A percentile compares a stretch with the other conserved stretches of the same genome.
Conservation (phyloP, 2,329 filamentous ascomycete species). For the Pseudocercospora cruenta region DNA sequence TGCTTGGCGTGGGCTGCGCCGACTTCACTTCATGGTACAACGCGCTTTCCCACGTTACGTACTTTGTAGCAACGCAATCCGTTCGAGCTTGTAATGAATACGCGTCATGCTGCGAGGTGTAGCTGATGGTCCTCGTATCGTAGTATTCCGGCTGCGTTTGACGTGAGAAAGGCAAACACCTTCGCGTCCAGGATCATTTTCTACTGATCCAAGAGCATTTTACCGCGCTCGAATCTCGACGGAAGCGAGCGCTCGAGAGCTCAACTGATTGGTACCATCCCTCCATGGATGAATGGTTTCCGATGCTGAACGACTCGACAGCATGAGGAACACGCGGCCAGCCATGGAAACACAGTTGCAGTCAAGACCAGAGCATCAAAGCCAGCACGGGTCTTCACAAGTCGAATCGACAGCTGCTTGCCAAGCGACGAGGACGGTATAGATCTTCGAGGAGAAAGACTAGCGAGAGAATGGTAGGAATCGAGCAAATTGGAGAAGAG, state of each 20-base stretch:
- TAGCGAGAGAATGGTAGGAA: neutral
- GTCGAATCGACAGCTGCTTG: neutral
- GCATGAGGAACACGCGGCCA: neutral
- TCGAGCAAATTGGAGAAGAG: neutral
- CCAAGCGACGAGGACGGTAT: neutral
- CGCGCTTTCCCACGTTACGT: neutral
- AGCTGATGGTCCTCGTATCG: neutral
- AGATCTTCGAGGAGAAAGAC: neutral
- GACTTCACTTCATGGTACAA: neutral
- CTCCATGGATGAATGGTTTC: no score
- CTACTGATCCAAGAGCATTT: neutral
- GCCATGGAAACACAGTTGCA: neutral
- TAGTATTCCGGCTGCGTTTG: neutral
- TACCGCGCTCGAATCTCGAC: neutral
- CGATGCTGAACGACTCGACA: neutral
- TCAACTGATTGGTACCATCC: neutral
- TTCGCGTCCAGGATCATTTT: no score
- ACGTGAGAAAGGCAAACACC: no score
- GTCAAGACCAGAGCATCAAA: neutral
- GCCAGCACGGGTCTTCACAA: neutral
- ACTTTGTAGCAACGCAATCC: neutral
- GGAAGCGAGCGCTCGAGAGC: neutral
- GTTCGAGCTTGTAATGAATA: no score
- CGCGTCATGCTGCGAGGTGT: no score
- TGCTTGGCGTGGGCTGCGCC: neutral